phyloP scores from a whole-genome alignment of 192 early-diverging fungal genomes.

The Rhizoclosmatium sp. region DNA sequence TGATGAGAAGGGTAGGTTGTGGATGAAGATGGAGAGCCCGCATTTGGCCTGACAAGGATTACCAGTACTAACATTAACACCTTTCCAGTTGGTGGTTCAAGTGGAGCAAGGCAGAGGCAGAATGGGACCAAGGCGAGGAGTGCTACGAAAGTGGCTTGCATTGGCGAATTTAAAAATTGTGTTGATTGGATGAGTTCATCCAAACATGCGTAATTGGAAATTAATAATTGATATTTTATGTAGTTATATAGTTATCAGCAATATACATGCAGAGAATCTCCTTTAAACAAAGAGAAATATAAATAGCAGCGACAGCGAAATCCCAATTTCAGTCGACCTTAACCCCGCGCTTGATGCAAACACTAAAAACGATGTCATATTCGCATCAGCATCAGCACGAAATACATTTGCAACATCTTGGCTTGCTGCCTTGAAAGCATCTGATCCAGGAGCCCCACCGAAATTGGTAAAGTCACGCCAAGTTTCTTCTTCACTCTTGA shows the following conservation, averaged over 20 bases:
- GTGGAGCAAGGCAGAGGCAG: neutral
- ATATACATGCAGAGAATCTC: no score
- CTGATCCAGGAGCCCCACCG: neutral
- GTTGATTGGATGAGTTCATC: no score
- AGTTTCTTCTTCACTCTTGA: conserved; percentile 36
- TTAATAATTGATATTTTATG: no score
- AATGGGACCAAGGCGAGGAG: neutral
- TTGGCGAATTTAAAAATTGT: no score
- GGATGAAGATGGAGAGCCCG: neutral
- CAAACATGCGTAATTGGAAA: no score
- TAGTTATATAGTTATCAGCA: no score
- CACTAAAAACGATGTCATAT: conserved; percentile 2
- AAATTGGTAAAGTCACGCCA: conserved; percentile 31
- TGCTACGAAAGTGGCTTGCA: no score
- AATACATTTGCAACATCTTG: neutral
- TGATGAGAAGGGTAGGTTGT: neutral
- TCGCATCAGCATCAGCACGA: neutral
- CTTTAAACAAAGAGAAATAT: no score
- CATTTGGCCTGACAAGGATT: neutral
- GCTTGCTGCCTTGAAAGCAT: neutral
- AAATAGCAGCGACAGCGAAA: no score
- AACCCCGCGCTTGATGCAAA: neutral
- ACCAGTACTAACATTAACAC: conserved; percentile 4
- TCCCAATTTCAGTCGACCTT: no score
- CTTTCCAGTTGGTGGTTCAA: conserved; percentile 22